Base-by-base conservation (phyloP, 2,329 filamentous ascomycete species). In the Coniosporium uncinatum region DNA sequence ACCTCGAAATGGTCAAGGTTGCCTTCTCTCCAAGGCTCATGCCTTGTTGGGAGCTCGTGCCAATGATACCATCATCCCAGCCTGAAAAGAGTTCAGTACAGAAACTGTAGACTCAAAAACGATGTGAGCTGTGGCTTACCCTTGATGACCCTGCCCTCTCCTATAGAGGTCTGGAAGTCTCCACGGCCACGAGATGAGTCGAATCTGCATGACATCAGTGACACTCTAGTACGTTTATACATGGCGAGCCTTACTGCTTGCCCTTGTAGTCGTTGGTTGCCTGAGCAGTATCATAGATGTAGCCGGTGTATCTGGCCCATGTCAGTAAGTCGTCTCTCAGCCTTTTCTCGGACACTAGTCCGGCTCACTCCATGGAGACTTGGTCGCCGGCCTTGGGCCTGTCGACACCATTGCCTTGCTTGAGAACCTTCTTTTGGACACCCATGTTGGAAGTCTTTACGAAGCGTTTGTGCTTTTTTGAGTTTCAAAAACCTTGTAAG, bases 1-100 rank as follows among this genome's bases (percentile, higher is more conserved):
- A 89, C 84, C 77, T 74, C 48, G 82, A 77, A 59, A 97, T 96
- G 52, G 82, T 84, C 49, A 98, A 75, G 39, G 79, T 86, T 41
- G 88, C 83, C 72, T 87, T 91, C 77, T 97, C 91, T 61, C 91
- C 90, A 44, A 95, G 72, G 60, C 83, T 83, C 91, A 98, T 96
- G 59, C 79, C 72, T 38, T 72, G 69, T 31, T 44, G 40, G 38
- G 37, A 53, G 33, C 58, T 54, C 20, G 53, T 56, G 42, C 52
- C 61, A 39, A 71, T 51, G 40, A 97, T 89, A 51, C 85, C 90
- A 67, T 95, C 67, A 49, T 74, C 70, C 70, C 70, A 72, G 46
- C 70, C 68, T 71, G 47, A 41, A 41, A 40, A 41, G n/a, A 35
- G 40, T 19, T 45, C 57, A 29, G 8, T 29, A n/a, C 24, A 29